Evolutionary conservation across 2,329 filamentous ascomycete species (phyloP).

Genomic region (Paraconiothyrium brasiliense): DNA sequence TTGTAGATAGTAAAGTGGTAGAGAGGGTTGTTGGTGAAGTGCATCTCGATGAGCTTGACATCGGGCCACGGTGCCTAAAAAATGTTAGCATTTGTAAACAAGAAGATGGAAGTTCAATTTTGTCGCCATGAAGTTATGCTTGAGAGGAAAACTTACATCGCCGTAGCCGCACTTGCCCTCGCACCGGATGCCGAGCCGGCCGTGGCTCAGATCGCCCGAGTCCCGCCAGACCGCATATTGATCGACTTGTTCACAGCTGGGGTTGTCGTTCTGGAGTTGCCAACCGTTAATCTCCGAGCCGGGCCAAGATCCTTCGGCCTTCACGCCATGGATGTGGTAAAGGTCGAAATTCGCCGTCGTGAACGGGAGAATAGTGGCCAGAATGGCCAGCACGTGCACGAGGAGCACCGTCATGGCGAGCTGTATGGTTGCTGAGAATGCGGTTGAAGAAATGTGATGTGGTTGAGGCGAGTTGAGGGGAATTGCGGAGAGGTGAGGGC

Average conservation of each 20-base stretch:
- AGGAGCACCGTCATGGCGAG: neutral
- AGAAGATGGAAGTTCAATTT: neutral
- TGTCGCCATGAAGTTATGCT: too few relatives aligned
- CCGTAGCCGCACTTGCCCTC: constrained; percentile 2
- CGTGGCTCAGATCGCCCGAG: neutral
- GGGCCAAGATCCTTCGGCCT: neutral
- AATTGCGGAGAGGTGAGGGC: neutral
- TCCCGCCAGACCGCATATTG: neutral
- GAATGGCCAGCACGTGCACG: neutral
- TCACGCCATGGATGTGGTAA: neutral
- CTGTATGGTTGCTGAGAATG: neutral
- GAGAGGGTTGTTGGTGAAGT: constrained; percentile 4
- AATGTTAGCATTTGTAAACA: neutral
- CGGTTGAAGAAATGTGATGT: neutral
- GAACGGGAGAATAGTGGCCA: neutral
- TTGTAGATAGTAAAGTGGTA: constrained; percentile 10
- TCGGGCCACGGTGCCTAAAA: constrained; percentile 3
- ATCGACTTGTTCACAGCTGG: neutral
- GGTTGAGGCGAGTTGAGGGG: neutral
- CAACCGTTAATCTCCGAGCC: neutral
- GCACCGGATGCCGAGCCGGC: neutral
- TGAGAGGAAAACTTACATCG: neutral
- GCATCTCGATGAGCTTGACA: constrained; percentile 11
- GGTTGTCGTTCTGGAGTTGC: neutral
- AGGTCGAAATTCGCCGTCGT: constrained; percentile 3